Evolutionary conservation across 169 alveolate species (phyloP).

Genomic region (Prorocentrum cordatum): DNA sequence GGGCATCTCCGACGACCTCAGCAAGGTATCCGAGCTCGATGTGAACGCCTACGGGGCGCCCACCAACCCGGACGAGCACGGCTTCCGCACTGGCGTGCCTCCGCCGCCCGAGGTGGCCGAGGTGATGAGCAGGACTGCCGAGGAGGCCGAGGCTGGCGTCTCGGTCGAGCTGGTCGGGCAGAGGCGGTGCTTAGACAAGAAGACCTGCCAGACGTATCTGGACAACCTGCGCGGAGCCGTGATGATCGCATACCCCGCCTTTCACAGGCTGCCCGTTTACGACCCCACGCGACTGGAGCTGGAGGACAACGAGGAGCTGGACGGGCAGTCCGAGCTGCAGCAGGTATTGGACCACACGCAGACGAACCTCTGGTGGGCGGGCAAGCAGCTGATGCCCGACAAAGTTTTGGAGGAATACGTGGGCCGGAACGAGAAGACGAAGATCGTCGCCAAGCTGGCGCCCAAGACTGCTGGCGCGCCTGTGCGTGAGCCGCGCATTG

Average conservation of each 20-base stretch:
- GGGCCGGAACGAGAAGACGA: conserved; percentile 91
- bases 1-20: conserved; percentile 85
- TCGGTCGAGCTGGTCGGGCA: conserved; percentile 30
- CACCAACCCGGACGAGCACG: conserved; percentile 84
- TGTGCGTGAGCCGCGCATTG: conserved; percentile 91
- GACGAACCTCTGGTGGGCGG: conserved; percentile 92
- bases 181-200: conserved; percentile 18
- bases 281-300: conserved; percentile 73
- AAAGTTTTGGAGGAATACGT: conserved; percentile 79
- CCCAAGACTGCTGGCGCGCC: conserved; percentile 90
- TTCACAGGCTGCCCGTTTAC: conserved; percentile 88
- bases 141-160: conserved; percentile 77
- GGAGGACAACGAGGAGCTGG: conserved; percentile 41
- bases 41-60: conserved; percentile 83
- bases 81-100: conserved; percentile 89
- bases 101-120: conserved; percentile 84
- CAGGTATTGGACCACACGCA: conserved; percentile 74
- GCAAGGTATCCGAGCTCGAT: conserved; percentile 76
- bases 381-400: conserved; percentile 88
- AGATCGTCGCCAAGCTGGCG: conserved; percentile 85
- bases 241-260: conserved; percentile 92
- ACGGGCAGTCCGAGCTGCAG: conserved; percentile 62
- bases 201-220: conserved; percentile 76
- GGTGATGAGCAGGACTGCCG: conserved; percentile 81
- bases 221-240: conserved; percentile 85